Percentiles rank a stretch among this genome's conserved stretches.
These are phyloP conservation scores for Plantago lanceolata DNA, from an alignment of 305 asterid genomes.

Conservation along the genomic window DNA sequence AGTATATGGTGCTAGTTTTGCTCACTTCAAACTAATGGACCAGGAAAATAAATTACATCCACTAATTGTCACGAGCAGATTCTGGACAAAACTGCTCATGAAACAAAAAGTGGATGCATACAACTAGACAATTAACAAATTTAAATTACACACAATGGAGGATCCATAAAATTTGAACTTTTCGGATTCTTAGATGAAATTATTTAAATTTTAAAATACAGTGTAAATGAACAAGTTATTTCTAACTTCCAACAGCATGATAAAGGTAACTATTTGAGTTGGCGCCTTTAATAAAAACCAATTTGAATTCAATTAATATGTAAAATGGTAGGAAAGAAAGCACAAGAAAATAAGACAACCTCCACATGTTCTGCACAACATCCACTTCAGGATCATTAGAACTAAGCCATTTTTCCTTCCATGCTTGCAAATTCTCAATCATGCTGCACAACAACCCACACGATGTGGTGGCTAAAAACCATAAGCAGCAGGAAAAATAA, in stretches of 20 bases:
- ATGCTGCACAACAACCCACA: conserved; percentile 35
- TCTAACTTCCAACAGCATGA: background rate
- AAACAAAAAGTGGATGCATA: too few species aligned
- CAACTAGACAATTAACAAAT: background rate
- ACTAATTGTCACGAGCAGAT: too few species aligned
- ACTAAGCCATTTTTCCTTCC: conserved; percentile 47
- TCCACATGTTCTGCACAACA: conserved; percentile 39
- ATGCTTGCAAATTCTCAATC: conserved; percentile 39
- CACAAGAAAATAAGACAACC: conserved; percentile 26
- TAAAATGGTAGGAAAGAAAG: conserved; percentile 3
- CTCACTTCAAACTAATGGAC: too few species aligned
- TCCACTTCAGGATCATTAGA: conserved; percentile 44
- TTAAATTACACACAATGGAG: conserved; percentile 14
- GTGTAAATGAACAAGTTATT: background rate
- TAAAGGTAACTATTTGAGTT: background rate
- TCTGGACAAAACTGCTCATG: too few species aligned
- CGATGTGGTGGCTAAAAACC: conserved; percentile 23
- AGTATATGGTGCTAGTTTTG: too few species aligned
- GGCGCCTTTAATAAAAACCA: background rate
- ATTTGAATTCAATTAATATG: conserved; percentile 13
- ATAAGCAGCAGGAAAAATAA: conserved; percentile 17
- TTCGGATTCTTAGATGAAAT: background rate
- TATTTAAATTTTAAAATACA: too few species aligned
- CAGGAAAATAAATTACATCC: too few species aligned
- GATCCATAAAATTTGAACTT: conserved; percentile 16